Base-by-base conservation (phyloP, 1,284 basidiomycete genomes). In the Vanrija humicola region DNA sequence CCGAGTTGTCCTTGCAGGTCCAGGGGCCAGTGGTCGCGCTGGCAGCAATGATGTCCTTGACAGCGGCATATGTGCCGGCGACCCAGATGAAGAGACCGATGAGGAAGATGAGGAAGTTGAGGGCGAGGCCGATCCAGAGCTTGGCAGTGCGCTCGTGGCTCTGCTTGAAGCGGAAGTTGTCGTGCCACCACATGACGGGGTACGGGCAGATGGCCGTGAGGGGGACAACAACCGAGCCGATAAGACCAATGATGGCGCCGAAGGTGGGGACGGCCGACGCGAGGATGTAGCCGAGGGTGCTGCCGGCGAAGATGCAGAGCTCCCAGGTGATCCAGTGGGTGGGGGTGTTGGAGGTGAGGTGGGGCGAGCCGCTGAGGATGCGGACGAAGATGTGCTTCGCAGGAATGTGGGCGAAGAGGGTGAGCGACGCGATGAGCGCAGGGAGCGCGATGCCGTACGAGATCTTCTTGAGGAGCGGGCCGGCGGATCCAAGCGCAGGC, bases 341-440 rank as follows among this genome's bases (percentile, higher is more conserved):
- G 14, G 76, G 8, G 0, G 83, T 85, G 58, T 84, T 82, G 12
- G 74, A 77, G 60, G 84, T 79, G 51, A 86, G 66, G 66, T 86
- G 84, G 12, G 70, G 70, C 12, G 81, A 79, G 57, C 79, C 77
- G 14, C 83, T 79, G 64, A 86, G 82, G 49, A 82, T 61, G 7
- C 84, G 79, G 54, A 86, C 78, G 65, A 86, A 85, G 49, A 85
- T 63, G 46, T 83, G 79, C 65, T 85, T 85, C 19, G 82, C 81
- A 10, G 82, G 79, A 9, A 42, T 42, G 40, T 42, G 40, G 7
- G 40, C 40, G 40, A 42, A 21, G 40, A 42, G n/a, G 40, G 40
- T 42, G n/a, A n/a, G 19, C n/a, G 58, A 55, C n/a, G 67, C 64
- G 29, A 72, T 46, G 12, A 76, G 54, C 4, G 64, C 66, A 1